A percentile compares a stretch with the other conserved stretches of the same genome.
phyloP scores from a whole-genome alignment of 192 early-diverging fungal species.

The Diversispora eburnea region DNA sequence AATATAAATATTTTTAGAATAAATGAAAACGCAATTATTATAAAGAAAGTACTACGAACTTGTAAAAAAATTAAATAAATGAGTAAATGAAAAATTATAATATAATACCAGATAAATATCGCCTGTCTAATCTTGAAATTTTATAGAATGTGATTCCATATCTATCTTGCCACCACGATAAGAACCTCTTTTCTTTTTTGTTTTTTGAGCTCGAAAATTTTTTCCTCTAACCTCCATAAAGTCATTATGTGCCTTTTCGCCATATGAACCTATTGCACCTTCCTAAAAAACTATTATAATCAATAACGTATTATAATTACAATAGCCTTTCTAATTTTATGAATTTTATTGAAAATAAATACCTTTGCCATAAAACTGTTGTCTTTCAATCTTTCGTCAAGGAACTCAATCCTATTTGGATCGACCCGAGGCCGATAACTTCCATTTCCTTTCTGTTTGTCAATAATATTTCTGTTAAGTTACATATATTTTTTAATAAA shows the following conservation, averaged over 20 bases:
- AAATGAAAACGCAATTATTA: too few species aligned
- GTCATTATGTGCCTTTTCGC: slow-evolving; percentile 89
- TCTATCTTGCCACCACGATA: slow-evolving; percentile 92
- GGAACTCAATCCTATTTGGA: slow-evolving; percentile 13
- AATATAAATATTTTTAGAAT: too few species aligned
- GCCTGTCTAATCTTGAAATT: slow-evolving; percentile 53
- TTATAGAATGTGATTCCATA: slow-evolving; percentile 81
- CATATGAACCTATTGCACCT: slow-evolving; percentile 75
- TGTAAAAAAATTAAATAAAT: not conserved
- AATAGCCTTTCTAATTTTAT: not conserved
- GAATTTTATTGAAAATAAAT: not conserved
- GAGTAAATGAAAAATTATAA: not conserved
- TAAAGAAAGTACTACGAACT: not conserved
- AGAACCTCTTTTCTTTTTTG: slow-evolving; percentile 94
- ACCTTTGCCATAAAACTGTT: slow-evolving; percentile 28
- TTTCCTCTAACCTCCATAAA: slow-evolving; percentile 87
- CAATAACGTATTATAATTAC: not conserved
- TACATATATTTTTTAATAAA: not conserved
- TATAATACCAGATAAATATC: not conserved
- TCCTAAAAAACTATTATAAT: slow-evolving; percentile 29
- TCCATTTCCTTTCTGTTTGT: not conserved
- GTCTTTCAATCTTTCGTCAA: slow-evolving; percentile 20
- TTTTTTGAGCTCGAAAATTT: slow-evolving; percentile 92
- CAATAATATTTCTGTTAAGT: not conserved
- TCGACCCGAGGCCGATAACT: slow-evolving; percentile 11